phyloP scores from a whole-genome alignment of 2,329 filamentous ascomycete species.

The Aureobasidium namibiae region DNA sequence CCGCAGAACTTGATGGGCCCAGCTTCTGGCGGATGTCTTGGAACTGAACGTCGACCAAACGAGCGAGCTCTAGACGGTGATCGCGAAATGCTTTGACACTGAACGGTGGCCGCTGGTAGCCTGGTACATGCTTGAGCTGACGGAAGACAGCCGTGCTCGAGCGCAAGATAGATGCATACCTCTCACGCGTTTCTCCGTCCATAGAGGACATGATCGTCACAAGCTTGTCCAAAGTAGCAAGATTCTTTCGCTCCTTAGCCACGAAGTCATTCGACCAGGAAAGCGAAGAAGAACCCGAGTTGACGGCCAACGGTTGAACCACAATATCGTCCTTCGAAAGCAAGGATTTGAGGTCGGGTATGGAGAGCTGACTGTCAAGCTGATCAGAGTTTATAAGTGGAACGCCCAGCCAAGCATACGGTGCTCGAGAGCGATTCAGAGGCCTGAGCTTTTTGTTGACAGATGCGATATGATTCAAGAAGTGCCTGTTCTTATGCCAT shows the following conservation, averaged over 20 bases:
- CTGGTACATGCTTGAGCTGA: background rate
- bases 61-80: no score
- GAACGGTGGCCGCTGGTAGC: background rate
- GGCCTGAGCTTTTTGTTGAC: background rate
- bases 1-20: background rate
- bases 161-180: background rate
- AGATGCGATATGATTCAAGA: background rate
- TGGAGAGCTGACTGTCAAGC: no score
- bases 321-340: no score
- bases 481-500: slow-evolving; percentile 3
- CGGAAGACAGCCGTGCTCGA: background rate
- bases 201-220: background rate
- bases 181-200: background rate
- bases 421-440: no score
- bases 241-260: background rate
- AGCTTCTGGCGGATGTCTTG: background rate
- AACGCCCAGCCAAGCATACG: no score
- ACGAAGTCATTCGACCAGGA: no score
- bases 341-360: no score
- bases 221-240: background rate
- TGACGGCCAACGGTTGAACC: no score
- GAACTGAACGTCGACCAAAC: background rate
- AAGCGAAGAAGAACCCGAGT: no score
- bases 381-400: no score
- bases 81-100: no score